Conservation (phyloP, 2,329 filamentous ascomycete genomes). For the Colletotrichum liriopes region DNA sequence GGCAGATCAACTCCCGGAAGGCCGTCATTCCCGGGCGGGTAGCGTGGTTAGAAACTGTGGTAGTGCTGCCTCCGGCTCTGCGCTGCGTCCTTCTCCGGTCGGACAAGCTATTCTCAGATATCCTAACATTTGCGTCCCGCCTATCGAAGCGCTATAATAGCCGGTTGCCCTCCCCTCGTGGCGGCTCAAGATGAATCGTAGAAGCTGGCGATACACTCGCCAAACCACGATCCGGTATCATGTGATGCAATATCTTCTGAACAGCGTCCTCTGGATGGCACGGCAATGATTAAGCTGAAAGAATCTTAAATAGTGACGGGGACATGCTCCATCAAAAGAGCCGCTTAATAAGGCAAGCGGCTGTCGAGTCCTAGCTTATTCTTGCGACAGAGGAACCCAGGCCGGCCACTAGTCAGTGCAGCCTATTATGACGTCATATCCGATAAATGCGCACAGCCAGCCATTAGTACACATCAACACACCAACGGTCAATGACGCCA, state of each 20-base stretch:
- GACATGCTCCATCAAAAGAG: not conserved
- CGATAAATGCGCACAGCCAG: not conserved
- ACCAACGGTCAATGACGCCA: not conserved
- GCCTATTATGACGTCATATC: conserved; percentile 10
- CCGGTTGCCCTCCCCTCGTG: not conserved
- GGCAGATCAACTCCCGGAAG: conserved; percentile 1
- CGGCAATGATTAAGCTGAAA: not conserved
- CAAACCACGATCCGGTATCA: not conserved
- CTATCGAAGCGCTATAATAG: not conserved
- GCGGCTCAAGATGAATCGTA: not conserved
- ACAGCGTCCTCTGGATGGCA: not conserved
- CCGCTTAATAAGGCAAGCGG: not conserved
- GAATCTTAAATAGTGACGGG: not conserved
- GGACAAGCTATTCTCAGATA: conserved; percentile 8
- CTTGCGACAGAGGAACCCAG: not conserved
- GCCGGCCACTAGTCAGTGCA: conserved; percentile 5
- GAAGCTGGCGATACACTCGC: not conserved
- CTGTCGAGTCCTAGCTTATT: conserved; percentile 1
- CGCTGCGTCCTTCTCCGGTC: conserved; percentile 8
- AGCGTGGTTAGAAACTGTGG: conserved; percentile 3
- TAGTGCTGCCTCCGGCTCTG: conserved; percentile 17
- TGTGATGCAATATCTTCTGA: not conserved
- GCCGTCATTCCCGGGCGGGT: not conserved
- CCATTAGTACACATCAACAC: not conserved
- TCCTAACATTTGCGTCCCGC: not conserved